A percentile compares a stretch with the other conserved stretches of the same genome.
phyloP scores from a whole-genome alignment of 176 grass and related monocot genomes.

The Zoysia pacifica region DNA sequence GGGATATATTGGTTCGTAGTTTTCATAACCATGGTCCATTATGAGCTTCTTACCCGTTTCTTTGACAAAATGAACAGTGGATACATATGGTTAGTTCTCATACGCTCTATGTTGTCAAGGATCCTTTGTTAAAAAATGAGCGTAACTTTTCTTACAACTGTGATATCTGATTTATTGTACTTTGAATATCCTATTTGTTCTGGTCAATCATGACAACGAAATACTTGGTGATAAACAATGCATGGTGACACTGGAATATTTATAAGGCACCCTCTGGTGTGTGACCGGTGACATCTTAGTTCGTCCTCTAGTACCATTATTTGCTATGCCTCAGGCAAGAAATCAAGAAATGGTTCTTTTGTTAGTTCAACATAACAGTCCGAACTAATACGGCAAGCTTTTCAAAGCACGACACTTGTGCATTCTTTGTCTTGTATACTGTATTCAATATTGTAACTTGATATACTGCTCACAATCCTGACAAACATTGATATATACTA shows the following conservation, averaged over 20 bases:
- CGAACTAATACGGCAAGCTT: background rate
- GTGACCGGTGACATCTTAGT: conserved; percentile 28
- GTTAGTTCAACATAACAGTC: background rate
- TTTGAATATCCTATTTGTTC: conserved; percentile 21
- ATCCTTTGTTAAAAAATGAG: conserved; percentile 29
- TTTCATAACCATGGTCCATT: background rate
- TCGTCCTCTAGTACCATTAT: conserved; percentile 5
- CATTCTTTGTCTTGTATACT: background rate
- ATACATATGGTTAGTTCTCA: conserved; percentile 7
- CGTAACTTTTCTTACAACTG: conserved; percentile 26
- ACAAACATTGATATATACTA: background rate
- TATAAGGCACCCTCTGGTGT: conserved; percentile 16
- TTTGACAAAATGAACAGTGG: background rate
- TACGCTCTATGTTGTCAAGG: background rate
- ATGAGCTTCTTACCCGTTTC: background rate
- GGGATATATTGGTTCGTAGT: background rate
- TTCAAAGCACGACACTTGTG: conserved; percentile 1
- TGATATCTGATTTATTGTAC: conserved; percentile 15
- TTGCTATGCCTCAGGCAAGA: background rate
- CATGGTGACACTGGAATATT: conserved; percentile 8
- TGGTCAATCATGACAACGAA: conserved; percentile 10
- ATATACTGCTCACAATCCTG: background rate
- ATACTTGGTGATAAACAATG: conserved; percentile 30
- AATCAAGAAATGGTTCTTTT: conserved; percentile 15
- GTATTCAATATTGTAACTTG: background rate